Percentiles rank a stretch among this genome's conserved stretches.
These are phyloP conservation scores for Glonium stellatum DNA, from an alignment of 495 filamentous ascomycete species.

Conservation along the genomic window DNA sequence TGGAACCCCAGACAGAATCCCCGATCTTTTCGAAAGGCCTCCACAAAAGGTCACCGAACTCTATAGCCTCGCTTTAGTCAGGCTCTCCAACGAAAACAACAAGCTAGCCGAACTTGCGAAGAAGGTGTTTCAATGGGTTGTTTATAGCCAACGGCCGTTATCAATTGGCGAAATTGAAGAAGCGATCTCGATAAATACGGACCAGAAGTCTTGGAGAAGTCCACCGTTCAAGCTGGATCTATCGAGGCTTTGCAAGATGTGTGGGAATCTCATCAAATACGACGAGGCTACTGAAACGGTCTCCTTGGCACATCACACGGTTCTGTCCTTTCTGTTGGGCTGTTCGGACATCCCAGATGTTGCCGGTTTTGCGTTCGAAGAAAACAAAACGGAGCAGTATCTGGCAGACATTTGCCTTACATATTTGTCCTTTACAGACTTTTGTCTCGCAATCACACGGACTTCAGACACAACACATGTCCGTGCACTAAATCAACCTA, in stretches of 20 bases:
- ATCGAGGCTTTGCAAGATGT: slow-evolving; percentile 9
- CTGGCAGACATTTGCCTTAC: slow-evolving; percentile 10
- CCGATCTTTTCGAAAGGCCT: slow-evolving; percentile 12
- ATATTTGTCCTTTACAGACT: slow-evolving; percentile 15
- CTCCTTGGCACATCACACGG: slow-evolving; percentile 17
- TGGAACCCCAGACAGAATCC: slow-evolving; percentile 16
- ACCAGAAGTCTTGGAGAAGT: slow-evolving; percentile 19
- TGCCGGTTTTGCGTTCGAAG: slow-evolving; percentile 3
- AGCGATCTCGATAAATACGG: slow-evolving; percentile 8
- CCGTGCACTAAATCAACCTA: neutral
- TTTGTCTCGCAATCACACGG: slow-evolving; percentile 11
- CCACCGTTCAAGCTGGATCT: slow-evolving; percentile 5
- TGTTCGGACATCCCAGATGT: slow-evolving; percentile 4
- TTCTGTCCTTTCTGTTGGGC: slow-evolving; percentile 9
- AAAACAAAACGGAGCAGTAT: slow-evolving; percentile 11
- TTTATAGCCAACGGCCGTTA: slow-evolving; percentile 14
- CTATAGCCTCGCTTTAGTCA: slow-evolving; percentile 11
- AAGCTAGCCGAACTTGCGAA: slow-evolving; percentile 5
- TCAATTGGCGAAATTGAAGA: slow-evolving; percentile 15
- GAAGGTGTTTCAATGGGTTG: slow-evolving; percentile 16
- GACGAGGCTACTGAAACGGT: slow-evolving; percentile 9
- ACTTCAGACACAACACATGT: slow-evolving; percentile 15
- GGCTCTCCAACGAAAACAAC: slow-evolving; percentile 1
- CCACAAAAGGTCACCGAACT: slow-evolving; percentile 21
- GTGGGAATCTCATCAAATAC: slow-evolving; percentile 19